phyloP scores from a whole-genome alignment of 345 rosid genomes.

The Passiflora organensis region DNA sequence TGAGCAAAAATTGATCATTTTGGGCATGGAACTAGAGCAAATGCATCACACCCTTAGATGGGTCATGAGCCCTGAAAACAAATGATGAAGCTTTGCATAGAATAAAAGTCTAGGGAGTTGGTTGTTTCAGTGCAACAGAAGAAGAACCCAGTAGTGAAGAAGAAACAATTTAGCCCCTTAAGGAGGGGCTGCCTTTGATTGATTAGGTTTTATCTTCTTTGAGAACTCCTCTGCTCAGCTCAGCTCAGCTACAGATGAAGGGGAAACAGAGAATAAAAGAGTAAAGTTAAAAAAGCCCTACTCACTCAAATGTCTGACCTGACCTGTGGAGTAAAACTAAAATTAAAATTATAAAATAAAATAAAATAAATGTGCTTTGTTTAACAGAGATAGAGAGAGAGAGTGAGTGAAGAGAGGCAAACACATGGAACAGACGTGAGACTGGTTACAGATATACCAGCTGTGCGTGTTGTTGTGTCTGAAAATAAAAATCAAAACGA shows the following conservation, averaged over 20 bases:
- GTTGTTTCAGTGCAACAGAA: conserved; percentile 5
- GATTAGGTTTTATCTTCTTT: conserved; percentile 41
- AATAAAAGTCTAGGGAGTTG: conserved; percentile 31
- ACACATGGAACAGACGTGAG: neutral
- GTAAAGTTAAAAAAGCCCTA: conserved; percentile 57
- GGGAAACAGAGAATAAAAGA: conserved; percentile 12
- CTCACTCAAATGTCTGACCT: conserved; percentile 26
- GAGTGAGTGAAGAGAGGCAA: neutral
- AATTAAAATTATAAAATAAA: conserved; percentile 14
- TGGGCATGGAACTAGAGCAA: conserved; percentile 13
- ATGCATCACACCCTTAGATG: conserved; percentile 28
- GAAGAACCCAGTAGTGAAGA: conserved; percentile 2
- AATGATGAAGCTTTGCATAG: conserved; percentile 24
- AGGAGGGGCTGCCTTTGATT: conserved; percentile 29
- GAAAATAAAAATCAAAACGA: neutral
- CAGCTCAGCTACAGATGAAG: conserved; percentile 26
- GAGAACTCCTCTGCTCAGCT: conserved; percentile 39
- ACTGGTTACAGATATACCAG: conserved; percentile 8
- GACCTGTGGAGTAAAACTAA: neutral
- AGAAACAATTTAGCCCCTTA: conserved; percentile 22
- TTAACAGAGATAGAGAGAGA: conserved; percentile 11
- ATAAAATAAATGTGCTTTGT: conserved; percentile 21
- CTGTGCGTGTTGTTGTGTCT: conserved; percentile 15
- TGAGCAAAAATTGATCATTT: conserved; percentile 28
- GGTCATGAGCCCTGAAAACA: conserved; percentile 19